phyloP scores from a whole-genome alignment of 495 filamentous ascomycete species.

The Aspergillus indologenus region DNA sequence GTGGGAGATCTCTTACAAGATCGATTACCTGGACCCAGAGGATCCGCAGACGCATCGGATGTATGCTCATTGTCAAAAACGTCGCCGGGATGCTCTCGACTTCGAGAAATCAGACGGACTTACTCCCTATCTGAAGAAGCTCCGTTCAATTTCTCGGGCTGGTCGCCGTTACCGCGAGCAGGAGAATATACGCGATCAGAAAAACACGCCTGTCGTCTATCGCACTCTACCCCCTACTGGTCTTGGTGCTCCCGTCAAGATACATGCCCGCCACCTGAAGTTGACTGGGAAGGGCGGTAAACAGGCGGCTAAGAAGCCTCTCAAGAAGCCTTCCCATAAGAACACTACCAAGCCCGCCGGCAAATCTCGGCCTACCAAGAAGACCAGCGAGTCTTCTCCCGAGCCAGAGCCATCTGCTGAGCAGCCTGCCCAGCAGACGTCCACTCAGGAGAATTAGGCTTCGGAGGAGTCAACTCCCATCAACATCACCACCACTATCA shows the following conservation, averaged over 20 bases:
- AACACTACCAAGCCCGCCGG: not conserved
- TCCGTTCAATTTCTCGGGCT: not conserved
- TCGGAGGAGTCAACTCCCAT: too few relatives aligned
- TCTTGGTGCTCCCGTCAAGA: too few relatives aligned
- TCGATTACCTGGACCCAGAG: constrained; percentile 51
- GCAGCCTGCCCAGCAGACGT: not conserved
- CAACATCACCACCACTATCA: too few relatives aligned
- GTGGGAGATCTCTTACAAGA: constrained; percentile 76
- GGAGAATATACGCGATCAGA: not conserved
- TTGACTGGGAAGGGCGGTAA: too few relatives aligned
- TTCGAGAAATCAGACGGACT: not conserved
- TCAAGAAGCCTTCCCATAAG: not conserved
- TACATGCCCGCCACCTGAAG: too few relatives aligned
- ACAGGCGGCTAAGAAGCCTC: not conserved
- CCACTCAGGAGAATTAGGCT: not conserved
- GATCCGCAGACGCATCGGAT: constrained; percentile 32
- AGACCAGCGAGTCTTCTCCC: not conserved
- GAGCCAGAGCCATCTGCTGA: not conserved
- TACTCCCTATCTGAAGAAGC: not conserved
- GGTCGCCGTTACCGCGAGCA: not conserved
- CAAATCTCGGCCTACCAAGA: not conserved
- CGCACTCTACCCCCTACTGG: not conserved
- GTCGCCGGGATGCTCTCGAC: constrained; percentile 20
- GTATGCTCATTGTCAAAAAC: constrained; percentile 48
- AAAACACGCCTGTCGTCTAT: not conserved